These are phyloP conservation scores for Xylaria sp. DNA, from an alignment of 2,329 filamentous ascomycete genomes.

Conservation along the genomic window DNA sequence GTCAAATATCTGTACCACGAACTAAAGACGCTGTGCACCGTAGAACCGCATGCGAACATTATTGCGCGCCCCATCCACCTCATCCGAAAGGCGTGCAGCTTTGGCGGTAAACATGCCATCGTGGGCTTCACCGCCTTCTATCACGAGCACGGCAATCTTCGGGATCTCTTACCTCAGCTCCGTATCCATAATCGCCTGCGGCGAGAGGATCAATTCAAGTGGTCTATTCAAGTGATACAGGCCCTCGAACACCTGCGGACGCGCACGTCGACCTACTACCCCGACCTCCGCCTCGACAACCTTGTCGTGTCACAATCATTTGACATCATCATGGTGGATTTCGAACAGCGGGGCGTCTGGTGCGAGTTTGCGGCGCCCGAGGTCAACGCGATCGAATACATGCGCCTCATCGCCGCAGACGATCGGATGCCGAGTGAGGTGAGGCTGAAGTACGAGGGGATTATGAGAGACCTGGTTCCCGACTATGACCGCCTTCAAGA, in stretches of 20 bases:
- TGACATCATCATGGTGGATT: slow-evolving; percentile 68
- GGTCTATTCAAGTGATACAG: slow-evolving; percentile 64
- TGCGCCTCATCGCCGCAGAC: slow-evolving; percentile 64
- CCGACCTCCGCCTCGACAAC: slow-evolving; percentile 70
- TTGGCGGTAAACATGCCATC: slow-evolving; percentile 66
- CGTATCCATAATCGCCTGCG: slow-evolving; percentile 58
- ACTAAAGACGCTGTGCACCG: slow-evolving; percentile 64
- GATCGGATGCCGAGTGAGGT: slow-evolving; percentile 57
- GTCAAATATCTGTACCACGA: slow-evolving; percentile 72
- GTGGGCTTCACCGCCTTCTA: slow-evolving; percentile 68
- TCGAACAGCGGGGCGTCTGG: slow-evolving; percentile 72
- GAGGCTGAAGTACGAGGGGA: slow-evolving; percentile 54
- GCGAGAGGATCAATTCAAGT: slow-evolving; percentile 60
- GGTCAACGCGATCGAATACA: slow-evolving; percentile 68
- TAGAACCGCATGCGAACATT: slow-evolving; percentile 64
- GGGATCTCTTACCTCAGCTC: slow-evolving; percentile 65
- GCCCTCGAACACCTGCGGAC: slow-evolving; percentile 63
- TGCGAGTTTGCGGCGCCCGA: slow-evolving; percentile 71
- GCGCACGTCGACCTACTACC: slow-evolving; percentile 62
- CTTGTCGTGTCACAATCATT: slow-evolving; percentile 61
- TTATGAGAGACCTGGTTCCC: slow-evolving; percentile 59
- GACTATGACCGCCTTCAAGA: slow-evolving; percentile 57
- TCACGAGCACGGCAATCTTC: slow-evolving; percentile 64
- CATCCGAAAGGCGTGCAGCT: slow-evolving; percentile 65
- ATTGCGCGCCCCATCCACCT: slow-evolving; percentile 64